phyloP scores from a whole-genome alignment of 1,139 yeast species.

The Nakaseomyces uthaithaninus region DNA sequence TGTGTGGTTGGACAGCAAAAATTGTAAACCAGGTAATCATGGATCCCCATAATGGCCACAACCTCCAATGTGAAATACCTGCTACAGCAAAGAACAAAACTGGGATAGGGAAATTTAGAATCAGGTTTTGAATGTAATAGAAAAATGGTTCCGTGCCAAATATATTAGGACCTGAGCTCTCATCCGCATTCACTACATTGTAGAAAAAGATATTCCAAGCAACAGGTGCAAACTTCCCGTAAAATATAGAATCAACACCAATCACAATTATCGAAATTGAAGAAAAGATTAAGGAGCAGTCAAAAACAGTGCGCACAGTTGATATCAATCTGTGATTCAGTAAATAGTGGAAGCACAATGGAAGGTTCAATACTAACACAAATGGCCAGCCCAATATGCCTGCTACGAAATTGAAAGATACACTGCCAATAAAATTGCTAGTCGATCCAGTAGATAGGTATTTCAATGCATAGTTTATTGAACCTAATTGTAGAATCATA shows the following conservation, averaged over 20 bases:
- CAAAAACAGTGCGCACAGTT: conserved; percentile 29
- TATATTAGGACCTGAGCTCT: conserved; percentile 74
- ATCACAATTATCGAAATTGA: conserved; percentile 35
- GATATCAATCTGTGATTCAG: conserved; percentile 25
- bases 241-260: conserved; percentile 54
- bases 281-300: conserved; percentile 30
- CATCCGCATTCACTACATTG: conserved; percentile 68
- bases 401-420: conserved; percentile 48
- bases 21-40: conserved; percentile 58
- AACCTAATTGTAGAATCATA: conserved; percentile 56
- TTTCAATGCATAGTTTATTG: conserved; percentile 32
- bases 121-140: conserved; percentile 62
- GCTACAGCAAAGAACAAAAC: conserved; percentile 26
- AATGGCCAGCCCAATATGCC: conserved; percentile 93
- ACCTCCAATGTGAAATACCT: conserved; percentile 24
- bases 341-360: conserved; percentile 38
- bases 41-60: conserved; percentile 37
- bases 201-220: conserved; percentile 78
- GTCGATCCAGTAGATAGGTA: conserved; percentile 24
- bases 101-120: conserved; percentile 58
- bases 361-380: conserved; percentile 55
- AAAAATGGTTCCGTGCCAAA: conserved; percentile 83
- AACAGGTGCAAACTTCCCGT: conserved; percentile 55
- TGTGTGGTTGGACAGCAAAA: conserved; percentile 74
- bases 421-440: conserved; percentile 29